phyloP scores from a whole-genome alignment of 257 asterid species.

The Jaltomata sinuosa region DNA sequence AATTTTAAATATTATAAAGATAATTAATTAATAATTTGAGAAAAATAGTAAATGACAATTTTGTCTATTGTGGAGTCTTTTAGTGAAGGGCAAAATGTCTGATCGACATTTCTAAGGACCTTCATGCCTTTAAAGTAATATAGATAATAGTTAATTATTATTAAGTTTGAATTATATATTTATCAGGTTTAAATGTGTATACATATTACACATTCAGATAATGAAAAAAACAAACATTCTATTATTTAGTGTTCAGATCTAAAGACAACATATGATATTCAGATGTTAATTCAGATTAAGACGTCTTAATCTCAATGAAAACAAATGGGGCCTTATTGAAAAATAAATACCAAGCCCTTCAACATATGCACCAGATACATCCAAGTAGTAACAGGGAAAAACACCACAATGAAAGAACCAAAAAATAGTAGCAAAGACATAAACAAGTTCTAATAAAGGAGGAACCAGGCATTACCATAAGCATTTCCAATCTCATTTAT shows the following conservation, averaged over 20 bases:
- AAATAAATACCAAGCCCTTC: not conserved
- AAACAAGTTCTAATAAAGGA: not conserved
- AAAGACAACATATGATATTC: not conserved
- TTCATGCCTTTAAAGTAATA: too few species aligned
- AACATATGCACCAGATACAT: not conserved
- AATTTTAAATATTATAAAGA: too few species aligned
- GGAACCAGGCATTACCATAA: slow-evolving; percentile 54
- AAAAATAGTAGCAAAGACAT: not conserved
- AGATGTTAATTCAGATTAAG: not conserved
- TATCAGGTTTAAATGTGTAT: not conserved
- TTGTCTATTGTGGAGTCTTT: too few species aligned
- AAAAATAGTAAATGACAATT: too few species aligned
- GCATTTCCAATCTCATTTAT: slow-evolving; percentile 97
- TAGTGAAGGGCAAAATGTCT: too few species aligned
- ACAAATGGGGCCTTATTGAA: not conserved
- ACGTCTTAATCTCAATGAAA: not conserved
- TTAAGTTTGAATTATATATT: not conserved
- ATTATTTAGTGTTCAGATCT: not conserved
- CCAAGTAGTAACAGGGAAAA: not conserved
- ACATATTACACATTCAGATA: not conserved
- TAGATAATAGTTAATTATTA: not conserved
- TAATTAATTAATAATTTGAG: too few species aligned
- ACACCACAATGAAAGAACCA: not conserved
- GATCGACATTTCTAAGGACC: too few species aligned
- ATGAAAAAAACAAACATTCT: not conserved